phyloP scores from a whole-genome alignment of 2,329 filamentous ascomycete species.

The Penicillium freii region DNA sequence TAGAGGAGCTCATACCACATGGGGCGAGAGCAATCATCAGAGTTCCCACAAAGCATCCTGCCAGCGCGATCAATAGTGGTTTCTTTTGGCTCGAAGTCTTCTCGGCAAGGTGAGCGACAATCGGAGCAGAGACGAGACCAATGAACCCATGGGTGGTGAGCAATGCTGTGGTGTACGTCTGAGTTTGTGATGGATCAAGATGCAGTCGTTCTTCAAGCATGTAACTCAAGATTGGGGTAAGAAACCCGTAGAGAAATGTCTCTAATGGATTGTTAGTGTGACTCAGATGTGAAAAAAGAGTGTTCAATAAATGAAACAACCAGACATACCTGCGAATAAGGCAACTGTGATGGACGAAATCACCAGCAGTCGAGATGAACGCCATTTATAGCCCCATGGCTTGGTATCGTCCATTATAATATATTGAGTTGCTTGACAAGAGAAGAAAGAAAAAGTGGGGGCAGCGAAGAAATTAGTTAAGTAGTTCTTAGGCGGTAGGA shows the following conservation, averaged over 20 bases:
- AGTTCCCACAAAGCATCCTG: constrained; percentile 27
- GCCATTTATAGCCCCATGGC: constrained; percentile 12
- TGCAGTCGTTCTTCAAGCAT: constrained; percentile 24
- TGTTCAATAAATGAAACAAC: background rate
- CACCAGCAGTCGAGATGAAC: constrained; percentile 9
- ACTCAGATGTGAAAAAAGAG: background rate
- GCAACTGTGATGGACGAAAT: constrained; percentile 11
- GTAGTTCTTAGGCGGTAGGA: background rate
- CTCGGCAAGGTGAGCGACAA: constrained; percentile 24
- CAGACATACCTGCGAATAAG: constrained; percentile 11
- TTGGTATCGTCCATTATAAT: constrained; percentile 6
- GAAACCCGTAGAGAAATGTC: constrained; percentile 25
- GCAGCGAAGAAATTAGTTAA: background rate
- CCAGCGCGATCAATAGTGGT: constrained; percentile 27
- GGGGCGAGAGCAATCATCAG: constrained; percentile 22
- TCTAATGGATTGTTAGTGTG: constrained; percentile 13
- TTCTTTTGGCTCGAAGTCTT: constrained; percentile 24
- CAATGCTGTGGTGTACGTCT: constrained; percentile 15
- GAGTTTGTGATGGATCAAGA: constrained; percentile 17
- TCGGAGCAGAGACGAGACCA: constrained; percentile 14
- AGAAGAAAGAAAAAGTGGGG: constrained; percentile 5
- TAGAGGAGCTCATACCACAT: constrained; percentile 14
- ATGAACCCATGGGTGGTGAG: constrained; percentile 20
- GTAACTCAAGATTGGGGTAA: constrained; percentile 26
- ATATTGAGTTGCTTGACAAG: background rate